A percentile compares a stretch with the other conserved stretches of the same genome.
Conservation (phyloP, 2,329 filamentous ascomycete genomes). For the Alternaria novae-zelandiae region DNA sequence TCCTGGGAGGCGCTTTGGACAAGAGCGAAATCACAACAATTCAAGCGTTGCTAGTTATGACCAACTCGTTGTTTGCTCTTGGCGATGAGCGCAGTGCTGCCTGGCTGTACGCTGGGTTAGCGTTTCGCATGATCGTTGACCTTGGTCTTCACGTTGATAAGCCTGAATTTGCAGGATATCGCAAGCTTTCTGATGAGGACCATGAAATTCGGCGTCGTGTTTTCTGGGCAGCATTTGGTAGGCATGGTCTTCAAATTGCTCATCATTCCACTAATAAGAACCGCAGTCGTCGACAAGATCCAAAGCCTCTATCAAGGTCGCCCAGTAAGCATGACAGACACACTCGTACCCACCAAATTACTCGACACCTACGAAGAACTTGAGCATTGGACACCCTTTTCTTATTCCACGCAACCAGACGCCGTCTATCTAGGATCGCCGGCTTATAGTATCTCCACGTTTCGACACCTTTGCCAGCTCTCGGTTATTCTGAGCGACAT, state of each 20-base stretch:
- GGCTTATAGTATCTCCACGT: slow-evolving; percentile 54
- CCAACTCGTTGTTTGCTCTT: slow-evolving; percentile 58
- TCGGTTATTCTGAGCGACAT: slow-evolving; percentile 56
- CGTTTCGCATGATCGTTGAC: slow-evolving; percentile 63
- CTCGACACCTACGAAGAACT: slow-evolving; percentile 61
- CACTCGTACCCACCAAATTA: slow-evolving; percentile 56
- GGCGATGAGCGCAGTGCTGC: slow-evolving; percentile 60
- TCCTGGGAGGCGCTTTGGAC: slow-evolving; percentile 57
- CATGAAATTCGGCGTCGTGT: slow-evolving; percentile 54
- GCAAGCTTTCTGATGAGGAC: slow-evolving; percentile 54
- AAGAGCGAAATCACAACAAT: slow-evolving; percentile 61
- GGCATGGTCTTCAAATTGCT: background rate
- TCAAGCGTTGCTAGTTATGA: slow-evolving; percentile 61
- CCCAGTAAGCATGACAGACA: slow-evolving; percentile 56
- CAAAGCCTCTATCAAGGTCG: slow-evolving; percentile 63
- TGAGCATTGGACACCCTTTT: slow-evolving; percentile 59
- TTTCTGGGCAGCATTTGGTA: slow-evolving; percentile 55
- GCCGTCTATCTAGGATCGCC: slow-evolving; percentile 46
- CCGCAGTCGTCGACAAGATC: slow-evolving; percentile 56
- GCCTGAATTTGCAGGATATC: slow-evolving; percentile 36
- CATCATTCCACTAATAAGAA: slow-evolving; percentile 8
- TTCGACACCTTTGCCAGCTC: slow-evolving; percentile 52
- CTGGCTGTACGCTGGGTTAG: slow-evolving; percentile 65
- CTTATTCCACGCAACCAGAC: slow-evolving; percentile 35
- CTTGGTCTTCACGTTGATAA: slow-evolving; percentile 60